Evolutionary conservation across 257 asterid genomes (phyloP), one percentile per base, ranked within the genome.

Genomic region (Verbena officinalis): DNA sequence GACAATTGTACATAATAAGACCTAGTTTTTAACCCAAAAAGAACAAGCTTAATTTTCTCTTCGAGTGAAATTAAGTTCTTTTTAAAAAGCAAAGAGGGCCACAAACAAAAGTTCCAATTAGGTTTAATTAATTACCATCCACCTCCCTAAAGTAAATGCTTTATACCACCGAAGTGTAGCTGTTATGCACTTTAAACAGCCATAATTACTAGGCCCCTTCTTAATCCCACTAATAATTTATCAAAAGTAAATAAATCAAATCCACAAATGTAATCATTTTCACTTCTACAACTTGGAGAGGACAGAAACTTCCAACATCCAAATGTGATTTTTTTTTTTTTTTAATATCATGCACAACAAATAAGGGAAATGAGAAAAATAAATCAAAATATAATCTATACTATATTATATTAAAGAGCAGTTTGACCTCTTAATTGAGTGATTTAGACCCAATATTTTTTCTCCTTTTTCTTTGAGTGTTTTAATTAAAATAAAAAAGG

Each of bases 181-280:
- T 74, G 75, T 69, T 63, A 62, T 3, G 61, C 79, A 64, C 65
- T 44, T 42, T 42, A 59, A 55, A 54, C 43, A 38, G 31, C 54
- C 68, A 49, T 56, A 68, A 64, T 27, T 59, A 51, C 22, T 64
- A 69, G 61, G 71, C 69, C 67, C n/a, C 72, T 45, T 64, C 44
- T 15, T 42, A 56, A 7, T 65, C 65, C 68, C 69, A 61, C 68
- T 55, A 61, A 74, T 65, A 39, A 78, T 61, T 70, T 59, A 65
- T 65, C 31, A 58, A 36, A 43, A 39, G 46, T n/a, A 27, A 27
- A 5, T 5, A 27, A 27, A 27, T 15, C 4, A 46, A 38, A 68
- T 12, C 45, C 45, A 45, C 55, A 49, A 55, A 12, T 61, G 42
- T 36, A 45, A 45, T 46, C 38, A 63, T 54, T 33, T 9, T 15